Percentiles rank a stretch among this genome's conserved stretches.
Evolutionary conservation across 192 early-diverging fungal genomes (phyloP).

Genomic region (Linnemannia elongata): DNA sequence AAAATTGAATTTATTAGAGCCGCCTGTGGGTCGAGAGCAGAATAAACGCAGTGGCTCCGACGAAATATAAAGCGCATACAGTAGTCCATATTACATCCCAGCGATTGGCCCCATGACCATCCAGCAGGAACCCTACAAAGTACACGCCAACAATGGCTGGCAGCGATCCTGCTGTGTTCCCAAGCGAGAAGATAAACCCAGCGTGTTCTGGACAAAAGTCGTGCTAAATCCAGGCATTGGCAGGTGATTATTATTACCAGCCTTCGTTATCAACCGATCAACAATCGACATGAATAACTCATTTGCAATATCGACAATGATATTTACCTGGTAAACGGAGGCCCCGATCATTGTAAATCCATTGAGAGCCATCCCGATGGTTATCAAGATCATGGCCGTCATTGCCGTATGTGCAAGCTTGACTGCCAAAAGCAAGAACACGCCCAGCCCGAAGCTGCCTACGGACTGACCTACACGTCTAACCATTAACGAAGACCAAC

Average conservation of each 20-base stretch:
- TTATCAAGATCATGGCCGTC: slow-evolving; percentile 37
- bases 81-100: slow-evolving; percentile 53
- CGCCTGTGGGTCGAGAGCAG: slow-evolving; percentile 24
- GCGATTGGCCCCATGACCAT: slow-evolving; percentile 10
- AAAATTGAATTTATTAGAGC: background rate
- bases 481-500: slow-evolving; percentile 29
- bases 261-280: too few relatives aligned
- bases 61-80: slow-evolving; percentile 33
- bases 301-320: background rate
- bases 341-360: slow-evolving; percentile 51
- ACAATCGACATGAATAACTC: too few relatives aligned
- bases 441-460: slow-evolving; percentile 45
- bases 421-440: slow-evolving; percentile 41
- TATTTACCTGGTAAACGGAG: slow-evolving; percentile 46
- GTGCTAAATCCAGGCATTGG: slow-evolving; percentile 16
- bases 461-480: slow-evolving; percentile 35
- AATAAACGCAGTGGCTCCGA: slow-evolving; percentile 33
- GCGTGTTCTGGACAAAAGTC: slow-evolving; percentile 57
- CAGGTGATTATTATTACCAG: too few relatives aligned
- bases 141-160: slow-evolving; percentile 50
- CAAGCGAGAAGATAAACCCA: slow-evolving; percentile 58
- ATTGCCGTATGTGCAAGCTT: slow-evolving; percentile 30
- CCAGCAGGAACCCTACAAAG: slow-evolving; percentile 46
- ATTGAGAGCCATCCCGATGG: slow-evolving; percentile 50
- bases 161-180: slow-evolving; percentile 52